Base-by-base conservation (phyloP, 805 yeast genomes). In the Wickerhamomyces sydowiorum region DNA sequence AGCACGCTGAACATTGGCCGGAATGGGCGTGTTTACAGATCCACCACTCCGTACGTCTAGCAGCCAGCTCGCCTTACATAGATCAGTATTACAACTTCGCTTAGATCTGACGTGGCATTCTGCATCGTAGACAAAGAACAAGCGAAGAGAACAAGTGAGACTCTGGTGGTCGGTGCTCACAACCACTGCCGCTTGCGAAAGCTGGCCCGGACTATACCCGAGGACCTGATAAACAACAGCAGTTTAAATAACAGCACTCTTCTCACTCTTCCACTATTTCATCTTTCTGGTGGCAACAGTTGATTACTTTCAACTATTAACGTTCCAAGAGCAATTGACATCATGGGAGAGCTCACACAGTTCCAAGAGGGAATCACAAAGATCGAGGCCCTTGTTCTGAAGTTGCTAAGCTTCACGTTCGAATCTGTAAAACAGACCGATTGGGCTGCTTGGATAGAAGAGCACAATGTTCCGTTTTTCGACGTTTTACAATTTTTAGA, bases 11-110 rank as follows among this genome's bases (percentile, higher is more conserved):
- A 38, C 14, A 48, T 54, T 14, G 60, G 61, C 3, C 48, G 61
- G 37, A 55, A 51, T 33, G 61, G 61, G 3, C 48, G 61, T 31
- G 45, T 56, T 10, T 56, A 54, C 39, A 46, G 61, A 46, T 51
- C 59, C 5, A 50, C 60, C 1, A 56, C 60, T 1, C 61, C 59
- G 12, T 56, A 54, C 15, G 14, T 29, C 10, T 28, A 18, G 15
- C 7, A 28, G 5, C 29, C 14, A n/a, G n/a, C n/a, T n/a, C n/a
- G n/a, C n/a, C n/a, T n/a, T n/a, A n/a, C n/a, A n/a, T n/a, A n/a
- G n/a, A n/a, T n/a, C n/a, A n/a, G n/a, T n/a, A n/a, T n/a, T n/a
- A n/a, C n/a, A n/a, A n/a, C n/a, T n/a, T n/a, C n/a, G n/a, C n/a
- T n/a, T n/a, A n/a, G n/a, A n/a, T n/a, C n/a, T n/a, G n/a, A n/a